These are phyloP conservation scores for Candida nonsorbophila DNA, from an alignment of 805 yeast genomes.

Conservation along the genomic window DNA sequence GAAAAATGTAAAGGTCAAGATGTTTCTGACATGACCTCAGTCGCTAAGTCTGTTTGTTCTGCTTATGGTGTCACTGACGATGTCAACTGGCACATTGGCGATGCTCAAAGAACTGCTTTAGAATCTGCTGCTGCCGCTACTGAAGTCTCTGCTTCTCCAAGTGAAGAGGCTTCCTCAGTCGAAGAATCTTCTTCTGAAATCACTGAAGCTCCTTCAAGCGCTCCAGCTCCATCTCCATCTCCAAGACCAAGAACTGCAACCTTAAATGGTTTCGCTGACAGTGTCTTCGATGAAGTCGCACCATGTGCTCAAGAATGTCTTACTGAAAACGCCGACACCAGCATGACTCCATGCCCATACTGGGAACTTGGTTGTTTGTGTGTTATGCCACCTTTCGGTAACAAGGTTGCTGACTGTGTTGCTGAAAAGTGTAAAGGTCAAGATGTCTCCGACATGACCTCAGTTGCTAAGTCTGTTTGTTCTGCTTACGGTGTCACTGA, in stretches of 20 bases:
- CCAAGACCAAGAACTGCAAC: conserved; percentile 40
- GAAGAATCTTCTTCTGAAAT: conserved; percentile 3
- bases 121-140: conserved; percentile 23
- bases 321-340: conserved; percentile 20
- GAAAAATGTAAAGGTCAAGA: conserved; percentile 28
- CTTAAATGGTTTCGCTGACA: conserved; percentile 46
- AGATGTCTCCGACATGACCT: conserved; percentile 21
- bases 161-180: not conserved
- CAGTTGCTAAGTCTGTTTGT: conserved; percentile 27
- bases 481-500: conserved; percentile 25
- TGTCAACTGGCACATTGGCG: conserved; percentile 23
- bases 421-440: conserved; percentile 28
- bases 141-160: conserved; percentile 3
- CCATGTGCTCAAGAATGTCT: conserved; percentile 39
- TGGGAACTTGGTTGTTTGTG: conserved; percentile 46
- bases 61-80: conserved; percentile 18
- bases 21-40: conserved; percentile 17
- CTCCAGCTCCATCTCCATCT: conserved; percentile 3
- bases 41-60: conserved; percentile 23
- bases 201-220: conserved; percentile 11
- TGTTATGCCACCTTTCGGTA: conserved; percentile 29
- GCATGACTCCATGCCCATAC: conserved; percentile 38
- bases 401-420: conserved; percentile 30
- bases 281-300: conserved; percentile 31
- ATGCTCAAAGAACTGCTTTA: conserved; percentile 15